phyloP scores from a whole-genome alignment of 192 early-diverging fungal genomes.

The Oehlia diaphana region DNA sequence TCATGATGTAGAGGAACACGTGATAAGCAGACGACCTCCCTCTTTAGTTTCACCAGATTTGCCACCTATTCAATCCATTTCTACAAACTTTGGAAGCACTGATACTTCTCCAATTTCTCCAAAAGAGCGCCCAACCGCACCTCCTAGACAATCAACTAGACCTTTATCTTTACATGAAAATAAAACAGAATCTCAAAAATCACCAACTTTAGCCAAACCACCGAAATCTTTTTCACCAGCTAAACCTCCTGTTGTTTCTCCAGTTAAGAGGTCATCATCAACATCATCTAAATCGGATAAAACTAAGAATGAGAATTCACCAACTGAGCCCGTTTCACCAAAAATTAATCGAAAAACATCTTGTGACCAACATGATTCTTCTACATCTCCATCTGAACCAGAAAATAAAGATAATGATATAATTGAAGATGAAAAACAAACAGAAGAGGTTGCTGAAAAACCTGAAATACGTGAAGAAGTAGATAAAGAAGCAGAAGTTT shows the following conservation, averaged over 20 bases:
- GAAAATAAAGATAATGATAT: background rate
- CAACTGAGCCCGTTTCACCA: background rate
- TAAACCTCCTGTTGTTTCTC: conserved; percentile 30
- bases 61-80: background rate
- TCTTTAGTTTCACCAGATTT: conserved; percentile 8
- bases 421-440: background rate
- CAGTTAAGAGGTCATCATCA: conserved; percentile 1
- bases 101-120: background rate
- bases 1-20: background rate
- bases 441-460: background rate
- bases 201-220: conserved; percentile 39
- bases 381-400: background rate
- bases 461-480: background rate
- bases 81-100: background rate
- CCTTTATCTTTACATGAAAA: conserved; percentile 25
- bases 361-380: background rate
- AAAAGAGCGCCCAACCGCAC: background rate
- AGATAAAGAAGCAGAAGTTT: background rate
- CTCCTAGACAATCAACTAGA: background rate
- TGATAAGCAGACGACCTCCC: background rate
- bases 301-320: background rate
- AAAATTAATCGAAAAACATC: background rate
- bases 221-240: conserved; percentile 26
- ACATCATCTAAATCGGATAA: background rate
- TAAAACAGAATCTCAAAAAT: conserved; percentile 36